These are phyloP conservation scores for Brassica cretica DNA, from an alignment of 345 rosid species.

Conservation along the genomic window DNA sequence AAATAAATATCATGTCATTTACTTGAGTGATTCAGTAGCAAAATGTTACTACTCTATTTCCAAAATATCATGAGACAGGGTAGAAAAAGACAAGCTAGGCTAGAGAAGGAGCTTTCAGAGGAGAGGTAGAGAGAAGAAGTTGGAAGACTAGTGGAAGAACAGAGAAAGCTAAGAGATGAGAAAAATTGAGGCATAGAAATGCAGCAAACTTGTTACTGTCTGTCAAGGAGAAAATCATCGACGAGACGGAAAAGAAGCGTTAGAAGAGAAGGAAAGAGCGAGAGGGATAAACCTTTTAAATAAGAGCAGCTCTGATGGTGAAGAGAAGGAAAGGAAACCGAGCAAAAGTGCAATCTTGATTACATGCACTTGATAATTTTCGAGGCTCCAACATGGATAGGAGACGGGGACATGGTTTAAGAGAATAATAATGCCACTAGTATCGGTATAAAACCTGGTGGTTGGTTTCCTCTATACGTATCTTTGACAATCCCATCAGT, in stretches of 20 bases:
- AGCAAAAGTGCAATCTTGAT: constrained; percentile 55
- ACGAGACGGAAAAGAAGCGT: constrained; percentile 65
- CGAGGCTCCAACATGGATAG: constrained; percentile 45
- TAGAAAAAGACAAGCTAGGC: constrained; percentile 92
- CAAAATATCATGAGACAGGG: constrained; percentile 23
- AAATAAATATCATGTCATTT: not conserved
- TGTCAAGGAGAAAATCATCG: constrained; percentile 57
- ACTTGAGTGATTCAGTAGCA: not conserved
- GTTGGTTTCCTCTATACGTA: constrained; percentile 56
- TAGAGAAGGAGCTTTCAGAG: constrained; percentile 81
- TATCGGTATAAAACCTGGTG: constrained; percentile 53
- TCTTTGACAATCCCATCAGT: constrained; percentile 78
- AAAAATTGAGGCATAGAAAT: constrained; percentile 65
- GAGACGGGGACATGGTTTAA: constrained; percentile 47
- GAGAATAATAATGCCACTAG: constrained; percentile 44
- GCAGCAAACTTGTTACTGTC: constrained; percentile 47
- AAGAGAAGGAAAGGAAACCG: constrained; percentile 74
- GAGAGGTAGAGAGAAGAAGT: constrained; percentile 96
- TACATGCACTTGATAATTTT: constrained; percentile 39
- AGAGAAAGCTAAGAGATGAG: constrained; percentile 85
- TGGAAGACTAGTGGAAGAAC: constrained; percentile 88
- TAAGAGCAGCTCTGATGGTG: constrained; percentile 89
- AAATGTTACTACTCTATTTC: not conserved
- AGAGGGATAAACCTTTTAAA: constrained; percentile 77
- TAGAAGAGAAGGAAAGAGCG: constrained; percentile 73